Conservation (phyloP, 805 yeast species). For the Komagataella phaffii region DNA sequence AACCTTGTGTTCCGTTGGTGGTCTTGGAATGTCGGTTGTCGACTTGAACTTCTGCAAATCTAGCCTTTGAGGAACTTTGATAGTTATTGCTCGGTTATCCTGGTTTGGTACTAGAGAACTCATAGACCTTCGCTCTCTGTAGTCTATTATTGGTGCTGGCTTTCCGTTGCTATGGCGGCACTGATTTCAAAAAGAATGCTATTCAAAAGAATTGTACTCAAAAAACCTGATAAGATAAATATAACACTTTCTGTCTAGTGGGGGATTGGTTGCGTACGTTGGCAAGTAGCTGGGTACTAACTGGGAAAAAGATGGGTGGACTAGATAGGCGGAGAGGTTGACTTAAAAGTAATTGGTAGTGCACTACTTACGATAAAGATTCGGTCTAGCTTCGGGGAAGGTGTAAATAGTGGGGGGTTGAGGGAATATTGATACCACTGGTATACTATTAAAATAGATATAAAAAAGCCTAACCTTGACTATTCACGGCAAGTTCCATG, state of each 20-base stretch:
- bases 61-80: background rate
- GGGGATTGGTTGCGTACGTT: background rate
- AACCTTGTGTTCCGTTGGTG: background rate
- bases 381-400: no score
- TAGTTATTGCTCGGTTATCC: background rate
- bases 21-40: background rate
- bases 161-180: background rate
- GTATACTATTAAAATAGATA: background rate
- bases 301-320: background rate
- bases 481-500: constrained; percentile 94
- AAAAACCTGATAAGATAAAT: background rate
- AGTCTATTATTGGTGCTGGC: background rate
- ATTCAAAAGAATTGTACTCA: background rate
- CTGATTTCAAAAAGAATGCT: background rate
- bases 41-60: background rate
- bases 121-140: background rate
- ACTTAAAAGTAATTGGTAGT: background rate
- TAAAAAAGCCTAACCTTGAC: constrained; percentile 32
- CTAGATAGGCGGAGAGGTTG: background rate
- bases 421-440: background rate
- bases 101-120: background rate
- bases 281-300: background rate
- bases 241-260: background rate
- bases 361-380: background rate
- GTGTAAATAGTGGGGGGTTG: no score